Evolutionary conservation across 441 rosid genomes (phyloP), one percentile per base, ranked within the genome.

Genomic region (Eutrema salsugineum): DNA sequence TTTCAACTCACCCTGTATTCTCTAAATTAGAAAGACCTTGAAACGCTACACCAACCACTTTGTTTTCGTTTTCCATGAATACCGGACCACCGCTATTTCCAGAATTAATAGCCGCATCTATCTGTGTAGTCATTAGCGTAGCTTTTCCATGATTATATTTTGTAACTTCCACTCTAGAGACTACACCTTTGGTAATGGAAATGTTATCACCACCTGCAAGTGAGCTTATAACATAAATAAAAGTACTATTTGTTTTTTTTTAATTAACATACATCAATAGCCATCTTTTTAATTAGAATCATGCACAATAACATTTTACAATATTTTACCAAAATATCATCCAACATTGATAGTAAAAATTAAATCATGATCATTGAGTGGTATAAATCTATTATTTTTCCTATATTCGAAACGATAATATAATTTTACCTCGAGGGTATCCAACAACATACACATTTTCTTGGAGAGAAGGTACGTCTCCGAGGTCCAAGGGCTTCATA

Each of bases 1-100:
- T 40, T 35, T 48, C 44, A 60, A 73, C 93, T 73, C 77, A 89
- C 93, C 97, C 89, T 66, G 79, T 86, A 64, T 84, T 86, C 70
- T 91, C 83, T 68, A 86, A 86, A 72, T 77, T 82, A 17, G 82
- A 77, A 75, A 84, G 88, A 72, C 85, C 81, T 77, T 91, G 93
- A 79, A 91, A 89, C 42, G 93, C 95, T 43, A 89, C 93, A 30
- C 91, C 91, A 11, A 82, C 89, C 68, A 87, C 91, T 82, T 86
- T 87, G 75, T 80, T 78, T 24, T 83, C 91, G 75, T 80, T 78
- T 24, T 83, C 91, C 91, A 86, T 87, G 49, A 91, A 73, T 48
- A 90, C 93, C 2, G 93, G 95, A 12, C 95, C 91, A 32, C 95
- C 91, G 54, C 93, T 87, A 55, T 87, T 86, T 48, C 91, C 95